Evolutionary conservation across 306 rosid species (phyloP), one percentile per base, ranked within the genome.

Genomic region (Cicer yamashitae): DNA sequence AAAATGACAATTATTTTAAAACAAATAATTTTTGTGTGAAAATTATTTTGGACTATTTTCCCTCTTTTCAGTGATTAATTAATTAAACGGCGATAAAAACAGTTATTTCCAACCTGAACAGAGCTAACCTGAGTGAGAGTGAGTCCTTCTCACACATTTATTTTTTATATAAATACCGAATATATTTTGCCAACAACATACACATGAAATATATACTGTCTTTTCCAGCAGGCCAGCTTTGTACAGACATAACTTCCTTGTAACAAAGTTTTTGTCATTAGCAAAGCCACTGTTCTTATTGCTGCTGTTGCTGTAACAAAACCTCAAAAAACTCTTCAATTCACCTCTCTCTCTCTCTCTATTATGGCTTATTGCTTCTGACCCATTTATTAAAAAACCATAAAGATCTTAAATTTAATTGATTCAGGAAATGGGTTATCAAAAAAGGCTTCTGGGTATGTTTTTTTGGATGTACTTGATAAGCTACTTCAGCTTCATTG

Each of bases 381-480:
- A 8, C 52, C 67, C 81, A 50, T 75, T 62, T 50, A 3, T 63
- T 70, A 48, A 67, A 50, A 52, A 67, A 18, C 44, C 68, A 22
- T 30, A 84, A 44, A 62, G 86, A 85, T 88, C 84, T 87, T 75
- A 53, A 68, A 38, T 81, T 79, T 78, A 17, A 10, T 13, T 40
- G 43, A 43, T 75, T 83, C 74, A 10, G 75, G 54, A 81, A 79
- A 91, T 91, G 99, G 93, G 89, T 81, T 85, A 52, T 74, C 71
- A 44, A 74, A 44, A 72, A 74, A 86, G 76, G 87, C 79, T 71
- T 70, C 50, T 84, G 89, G 86, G 93, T 61, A 48, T 85, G 75
- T 84, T 71, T 77, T 63, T 89, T 11, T 87, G 84, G 86, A 10
- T 84, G 67, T 78, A 75, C 77, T 82, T 87, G 58, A 73, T 71